Evolutionary conservation across 169 alveolate species (phyloP).

Genomic region (Plasmodium relictum): DNA sequence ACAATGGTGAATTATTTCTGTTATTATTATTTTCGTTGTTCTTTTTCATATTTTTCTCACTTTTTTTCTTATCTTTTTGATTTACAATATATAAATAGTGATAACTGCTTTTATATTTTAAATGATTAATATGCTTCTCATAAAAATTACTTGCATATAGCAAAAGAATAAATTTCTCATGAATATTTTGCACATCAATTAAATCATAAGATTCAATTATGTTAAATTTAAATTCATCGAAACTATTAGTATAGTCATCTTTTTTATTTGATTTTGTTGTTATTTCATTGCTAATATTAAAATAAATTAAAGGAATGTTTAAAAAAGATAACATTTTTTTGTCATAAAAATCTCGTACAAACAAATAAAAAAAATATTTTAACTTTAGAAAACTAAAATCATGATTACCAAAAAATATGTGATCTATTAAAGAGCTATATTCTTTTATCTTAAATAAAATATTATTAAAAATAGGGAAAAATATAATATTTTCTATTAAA

Average conservation of each 20-base stretch:
- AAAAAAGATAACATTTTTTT: slow-evolving; percentile 44
- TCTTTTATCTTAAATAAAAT: slow-evolving; percentile 46
- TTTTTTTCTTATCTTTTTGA: not conserved
- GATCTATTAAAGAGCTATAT: slow-evolving; percentile 28
- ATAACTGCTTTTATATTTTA: slow-evolving; percentile 5
- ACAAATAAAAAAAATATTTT: slow-evolving; percentile 54
- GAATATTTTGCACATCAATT: slow-evolving; percentile 10
- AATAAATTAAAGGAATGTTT: slow-evolving; percentile 35
- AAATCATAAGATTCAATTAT: not conserved
- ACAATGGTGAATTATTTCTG: not conserved
- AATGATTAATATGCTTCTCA: slow-evolving; percentile 32
- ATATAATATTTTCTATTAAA: slow-evolving; percentile 44
- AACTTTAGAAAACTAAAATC: slow-evolving; percentile 21
- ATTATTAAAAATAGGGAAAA: slow-evolving; percentile 46
- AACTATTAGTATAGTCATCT: slow-evolving; percentile 10
- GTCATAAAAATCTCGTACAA: slow-evolving; percentile 58
- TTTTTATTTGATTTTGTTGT: not conserved
- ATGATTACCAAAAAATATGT: slow-evolving; percentile 16
- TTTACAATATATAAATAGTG: slow-evolving; percentile 5
- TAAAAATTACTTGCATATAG: slow-evolving; percentile 50
- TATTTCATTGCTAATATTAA: not conserved
- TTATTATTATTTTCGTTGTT: not conserved
- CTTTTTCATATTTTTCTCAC: not conserved
- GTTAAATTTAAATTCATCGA: slow-evolving; percentile 15
- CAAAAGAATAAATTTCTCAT: slow-evolving; percentile 17